Evolutionary conservation across 1,139 yeast species (phyloP), one percentile per base, ranked within the genome.

Genomic region (Hansenula anomala): DNA sequence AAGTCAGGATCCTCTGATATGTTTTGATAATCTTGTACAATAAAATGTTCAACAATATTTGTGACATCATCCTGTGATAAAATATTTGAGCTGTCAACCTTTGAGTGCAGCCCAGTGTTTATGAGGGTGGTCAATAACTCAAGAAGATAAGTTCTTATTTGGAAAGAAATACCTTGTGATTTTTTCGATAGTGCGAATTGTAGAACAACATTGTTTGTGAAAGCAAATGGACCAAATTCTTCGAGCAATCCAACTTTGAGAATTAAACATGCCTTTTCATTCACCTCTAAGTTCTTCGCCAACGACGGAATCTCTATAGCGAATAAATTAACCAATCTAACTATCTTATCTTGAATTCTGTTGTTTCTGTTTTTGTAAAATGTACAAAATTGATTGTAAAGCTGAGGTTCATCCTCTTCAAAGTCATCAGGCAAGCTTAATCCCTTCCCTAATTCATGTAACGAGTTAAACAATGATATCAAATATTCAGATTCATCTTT

Each of bases 381-480:
- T 10, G 36, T 33, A 17, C 52, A 37, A 9, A 39, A 33, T 4
- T 15, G 13, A 6, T 31, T 31, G 28, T 29, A 47, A n/a, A 36
- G 15, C 1, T 36, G 39, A 14, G 39, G 34, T 7, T 42, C 22
- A 1, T 43, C 42, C 1, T 45, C 41, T 26, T 44, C 41, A 9
- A 63, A 52, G 20, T 80, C 87, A 31, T 75, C 84, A 0, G 85
- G 79, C 6, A 75, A 57, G 34, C 71, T 69, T 48, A 83, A 61
- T 0, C 90, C 88, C 42, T 78, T 80, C 0, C 89, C 92, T 13
- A 86, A 62, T 41, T 82, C 86, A 17, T 70, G 69, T 1, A 87
- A 59, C 54, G 89, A 84, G 10, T 74, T 63, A 24, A 85, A 61
- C 34, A 86, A 59, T 27, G 88, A 78, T 5, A 67, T 48, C 4